These are phyloP conservation scores for Quercus phellos DNA, from an alignment of 331 rosid genomes.

Conservation along the genomic window DNA sequence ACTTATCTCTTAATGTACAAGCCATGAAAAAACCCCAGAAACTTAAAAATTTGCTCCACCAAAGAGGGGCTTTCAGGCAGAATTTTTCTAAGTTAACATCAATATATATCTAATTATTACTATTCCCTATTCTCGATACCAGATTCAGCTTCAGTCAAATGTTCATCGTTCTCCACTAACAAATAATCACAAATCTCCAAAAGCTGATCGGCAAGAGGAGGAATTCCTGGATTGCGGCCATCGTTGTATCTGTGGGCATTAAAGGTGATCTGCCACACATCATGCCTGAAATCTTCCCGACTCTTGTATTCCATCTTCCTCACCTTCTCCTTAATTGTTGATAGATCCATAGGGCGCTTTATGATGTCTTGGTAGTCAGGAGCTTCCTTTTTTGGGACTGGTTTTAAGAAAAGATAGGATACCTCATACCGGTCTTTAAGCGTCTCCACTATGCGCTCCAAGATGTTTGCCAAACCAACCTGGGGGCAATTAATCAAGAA, in stretches of 20 bases:
- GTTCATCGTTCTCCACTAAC: constrained; percentile 67
- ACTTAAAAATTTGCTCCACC: neutral
- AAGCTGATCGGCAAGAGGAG: constrained; percentile 91
- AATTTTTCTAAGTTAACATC: constrained; percentile 1
- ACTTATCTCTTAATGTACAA: neutral
- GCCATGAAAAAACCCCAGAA: neutral
- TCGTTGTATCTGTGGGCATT: constrained; percentile 86
- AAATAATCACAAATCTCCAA: constrained; percentile 80
- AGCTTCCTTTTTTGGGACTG: constrained; percentile 90
- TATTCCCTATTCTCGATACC: constrained; percentile 63
- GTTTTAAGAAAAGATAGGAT: constrained; percentile 70
- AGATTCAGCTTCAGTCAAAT: constrained; percentile 85
- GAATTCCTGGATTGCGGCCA: constrained; percentile 88
- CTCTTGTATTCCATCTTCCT: constrained; percentile 85
- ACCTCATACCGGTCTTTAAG: constrained; percentile 62
- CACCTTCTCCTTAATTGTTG: constrained; percentile 75
- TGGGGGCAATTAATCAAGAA: constrained; percentile 16
- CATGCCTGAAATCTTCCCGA: constrained; percentile 84
- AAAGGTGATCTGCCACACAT: constrained; percentile 71
- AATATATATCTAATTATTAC: neutral
- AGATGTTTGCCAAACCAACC: constrained; percentile 96
- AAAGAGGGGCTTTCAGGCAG: neutral
- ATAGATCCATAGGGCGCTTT: constrained; percentile 86
- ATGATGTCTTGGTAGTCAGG: constrained; percentile 82
- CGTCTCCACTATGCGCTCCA: constrained; percentile 76